Conservation (phyloP, 257 asterid genomes). For the Gentiana straminea region DNA sequence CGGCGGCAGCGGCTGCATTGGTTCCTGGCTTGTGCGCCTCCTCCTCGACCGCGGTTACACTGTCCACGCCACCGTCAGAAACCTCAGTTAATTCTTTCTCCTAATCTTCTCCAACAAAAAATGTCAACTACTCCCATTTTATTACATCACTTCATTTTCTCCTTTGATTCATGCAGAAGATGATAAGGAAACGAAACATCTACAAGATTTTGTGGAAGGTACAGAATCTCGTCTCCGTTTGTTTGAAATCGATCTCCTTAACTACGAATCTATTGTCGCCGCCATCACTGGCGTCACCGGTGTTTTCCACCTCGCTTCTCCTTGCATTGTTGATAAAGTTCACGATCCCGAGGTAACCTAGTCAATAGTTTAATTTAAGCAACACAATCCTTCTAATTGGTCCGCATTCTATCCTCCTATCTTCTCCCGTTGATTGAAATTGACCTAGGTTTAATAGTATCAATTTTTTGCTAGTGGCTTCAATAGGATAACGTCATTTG, state of each 20-base stretch:
- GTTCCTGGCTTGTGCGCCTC: slow-evolving; percentile 57
- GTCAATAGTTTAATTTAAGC: not conserved
- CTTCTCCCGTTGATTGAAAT: too few relatives aligned
- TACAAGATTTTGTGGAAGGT: slow-evolving; percentile 45
- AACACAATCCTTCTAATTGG: too few relatives aligned
- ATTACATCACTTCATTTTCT: not conserved
- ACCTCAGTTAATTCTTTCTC: slow-evolving; percentile 30
- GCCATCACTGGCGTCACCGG: slow-evolving; percentile 56
- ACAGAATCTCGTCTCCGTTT: slow-evolving; percentile 62
- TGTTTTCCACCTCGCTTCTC: slow-evolving; percentile 76
- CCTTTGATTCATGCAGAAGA: slow-evolving; percentile 31
- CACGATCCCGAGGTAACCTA: slow-evolving; percentile 58
- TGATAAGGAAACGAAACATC: slow-evolving; percentile 72
- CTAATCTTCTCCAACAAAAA: not conserved
- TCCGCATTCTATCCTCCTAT: not conserved
- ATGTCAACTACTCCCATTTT: not conserved
- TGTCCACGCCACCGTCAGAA: slow-evolving; percentile 77
- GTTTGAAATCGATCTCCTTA: slow-evolving; percentile 60
- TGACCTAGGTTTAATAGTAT: not conserved
- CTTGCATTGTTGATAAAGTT: slow-evolving; percentile 48
- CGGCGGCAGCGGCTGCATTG: slow-evolving; percentile 84
- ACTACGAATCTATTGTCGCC: slow-evolving; percentile 46
- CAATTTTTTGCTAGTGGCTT: not conserved
- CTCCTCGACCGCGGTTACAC: slow-evolving; percentile 85
- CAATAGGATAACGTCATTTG: too few relatives aligned